Percentiles rank a stretch among this genome's conserved stretches.
phyloP scores from a whole-genome alignment of 2,329 filamentous ascomycete genomes.

The Sodiomyces alkalinus region DNA sequence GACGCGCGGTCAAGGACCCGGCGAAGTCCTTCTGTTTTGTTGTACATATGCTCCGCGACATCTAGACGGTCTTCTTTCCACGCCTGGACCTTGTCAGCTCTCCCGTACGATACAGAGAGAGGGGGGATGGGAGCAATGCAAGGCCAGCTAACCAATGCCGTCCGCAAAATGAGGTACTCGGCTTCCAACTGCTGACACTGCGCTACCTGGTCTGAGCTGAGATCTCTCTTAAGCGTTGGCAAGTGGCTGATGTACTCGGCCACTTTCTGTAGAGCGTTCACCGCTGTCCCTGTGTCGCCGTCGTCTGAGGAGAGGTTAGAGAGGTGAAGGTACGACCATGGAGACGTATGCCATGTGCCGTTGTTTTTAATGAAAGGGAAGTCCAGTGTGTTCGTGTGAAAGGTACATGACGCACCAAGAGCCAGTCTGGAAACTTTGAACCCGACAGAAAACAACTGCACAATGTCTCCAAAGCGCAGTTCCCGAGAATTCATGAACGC shows the following conservation, averaged over 20 bases:
- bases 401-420: conserved; percentile 31
- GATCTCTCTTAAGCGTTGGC: conserved; percentile 13
- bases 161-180: conserved; percentile 52
- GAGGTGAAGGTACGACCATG: no score
- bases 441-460: conserved; percentile 50
- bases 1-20: conserved; percentile 27
- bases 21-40: conserved; percentile 32
- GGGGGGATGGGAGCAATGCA: no score
- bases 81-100: no score
- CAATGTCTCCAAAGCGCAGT: conserved; percentile 23
- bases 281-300: conserved; percentile 39
- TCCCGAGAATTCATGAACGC: no score
- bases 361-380: conserved; percentile 8
- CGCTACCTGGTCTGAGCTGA: conserved; percentile 15
- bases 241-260: conserved; percentile 36
- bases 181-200: conserved; percentile 26
- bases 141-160: conserved; percentile 52
- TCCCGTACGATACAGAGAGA: no score
- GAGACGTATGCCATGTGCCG: no score
- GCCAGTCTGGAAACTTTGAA: conserved; percentile 51
- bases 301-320: conserved; percentile 27
- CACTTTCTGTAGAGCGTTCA: conserved; percentile 47
- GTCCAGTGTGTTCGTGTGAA: conserved; percentile 2
- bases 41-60: conserved; percentile 65
- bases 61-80: conserved; percentile 62